Conservation (phyloP, 176 grass and related monocot genomes). For the Zizania latifolia region DNA sequence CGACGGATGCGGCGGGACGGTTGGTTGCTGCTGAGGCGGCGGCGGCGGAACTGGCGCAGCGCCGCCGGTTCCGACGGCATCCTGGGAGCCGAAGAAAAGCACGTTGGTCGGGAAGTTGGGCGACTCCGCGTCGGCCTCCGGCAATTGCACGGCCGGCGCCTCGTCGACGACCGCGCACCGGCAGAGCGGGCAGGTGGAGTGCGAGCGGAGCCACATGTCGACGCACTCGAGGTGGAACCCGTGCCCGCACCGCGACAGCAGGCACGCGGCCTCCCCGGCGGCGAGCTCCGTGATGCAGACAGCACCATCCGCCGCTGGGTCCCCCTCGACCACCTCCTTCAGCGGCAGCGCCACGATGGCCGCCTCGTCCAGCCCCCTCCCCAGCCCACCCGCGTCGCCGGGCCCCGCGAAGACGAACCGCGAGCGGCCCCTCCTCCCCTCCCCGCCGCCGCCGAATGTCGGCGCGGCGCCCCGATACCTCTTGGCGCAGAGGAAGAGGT, state of each 20-base stretch:
- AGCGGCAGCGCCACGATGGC: conserved; percentile 32
- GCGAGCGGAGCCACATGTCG: conserved; percentile 60
- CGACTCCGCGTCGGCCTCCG: conserved; percentile 33
- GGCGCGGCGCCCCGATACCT: conserved; percentile 47
- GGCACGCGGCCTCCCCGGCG: conserved; percentile 39
- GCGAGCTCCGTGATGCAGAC: conserved; percentile 66
- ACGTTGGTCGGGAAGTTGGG: conserved; percentile 65
- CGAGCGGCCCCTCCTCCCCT: no score
- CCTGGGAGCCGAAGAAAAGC: conserved; percentile 65
- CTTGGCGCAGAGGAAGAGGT: conserved; percentile 63
- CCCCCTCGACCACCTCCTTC: not conserved
- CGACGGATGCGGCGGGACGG: not conserved
- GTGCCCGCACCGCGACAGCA: conserved; percentile 66
- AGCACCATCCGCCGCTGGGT: conserved; percentile 43
- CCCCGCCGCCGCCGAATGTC: not conserved
- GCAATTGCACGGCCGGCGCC: not conserved
- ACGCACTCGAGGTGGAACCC: conserved; percentile 67
- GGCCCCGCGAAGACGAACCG: conserved; percentile 29
- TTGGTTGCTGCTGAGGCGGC: not conserved
- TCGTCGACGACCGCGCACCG: conserved; percentile 40
- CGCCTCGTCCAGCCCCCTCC: conserved; percentile 34
- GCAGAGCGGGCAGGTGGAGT: conserved; percentile 71
- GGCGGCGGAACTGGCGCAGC: not conserved
- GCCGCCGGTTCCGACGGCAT: conserved; percentile 31
- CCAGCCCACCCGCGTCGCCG: not conserved